These are phyloP conservation scores for Arthrobotrys megalospora DNA, from an alignment of 2,329 filamentous ascomycete genomes.

Conservation along the genomic window DNA sequence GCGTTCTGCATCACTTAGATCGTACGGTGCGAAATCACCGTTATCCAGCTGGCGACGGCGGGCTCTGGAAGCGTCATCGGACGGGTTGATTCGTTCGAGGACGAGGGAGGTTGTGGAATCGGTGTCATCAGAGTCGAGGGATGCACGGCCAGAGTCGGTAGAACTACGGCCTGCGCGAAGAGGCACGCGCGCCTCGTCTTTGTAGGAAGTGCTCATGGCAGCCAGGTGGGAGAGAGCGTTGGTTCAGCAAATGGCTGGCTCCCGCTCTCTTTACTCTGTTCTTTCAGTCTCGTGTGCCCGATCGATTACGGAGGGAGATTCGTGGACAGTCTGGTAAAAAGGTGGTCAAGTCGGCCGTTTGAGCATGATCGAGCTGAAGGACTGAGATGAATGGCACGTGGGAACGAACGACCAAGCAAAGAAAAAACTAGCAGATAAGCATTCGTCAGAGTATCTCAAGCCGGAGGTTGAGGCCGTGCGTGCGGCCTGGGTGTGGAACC, in stretches of 20 bases:
- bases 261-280: background rate
- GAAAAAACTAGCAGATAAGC: background rate
- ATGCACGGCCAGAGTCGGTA: slow-evolving; percentile 67
- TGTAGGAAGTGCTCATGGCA: slow-evolving; percentile 55
- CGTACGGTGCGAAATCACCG: slow-evolving; percentile 70
- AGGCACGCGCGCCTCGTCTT: slow-evolving; percentile 60
- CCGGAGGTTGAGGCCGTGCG: slow-evolving; percentile 36
- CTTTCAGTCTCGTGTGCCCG: background rate
- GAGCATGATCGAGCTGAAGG: slow-evolving; percentile 57
- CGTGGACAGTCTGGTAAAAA: slow-evolving; percentile 26
- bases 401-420: slow-evolving; percentile 20
- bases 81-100: slow-evolving; percentile 80
- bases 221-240: slow-evolving; percentile 27
- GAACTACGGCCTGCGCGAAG: slow-evolving; percentile 49
- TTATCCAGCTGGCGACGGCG: slow-evolving; percentile 68
- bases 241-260: slow-evolving; percentile 5
- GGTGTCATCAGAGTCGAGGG: slow-evolving; percentile 77
- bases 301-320: slow-evolving; percentile 4
- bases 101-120: slow-evolving; percentile 87
- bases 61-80: slow-evolving; percentile 62
- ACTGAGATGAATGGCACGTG: slow-evolving; percentile 13
- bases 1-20: slow-evolving; percentile 70
- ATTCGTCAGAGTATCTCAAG: slow-evolving; percentile 28
- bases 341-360: slow-evolving; percentile 32
- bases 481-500: slow-evolving; percentile 13